phyloP scores from a whole-genome alignment of 306 rosid genomes.

The Alnus rubra region DNA sequence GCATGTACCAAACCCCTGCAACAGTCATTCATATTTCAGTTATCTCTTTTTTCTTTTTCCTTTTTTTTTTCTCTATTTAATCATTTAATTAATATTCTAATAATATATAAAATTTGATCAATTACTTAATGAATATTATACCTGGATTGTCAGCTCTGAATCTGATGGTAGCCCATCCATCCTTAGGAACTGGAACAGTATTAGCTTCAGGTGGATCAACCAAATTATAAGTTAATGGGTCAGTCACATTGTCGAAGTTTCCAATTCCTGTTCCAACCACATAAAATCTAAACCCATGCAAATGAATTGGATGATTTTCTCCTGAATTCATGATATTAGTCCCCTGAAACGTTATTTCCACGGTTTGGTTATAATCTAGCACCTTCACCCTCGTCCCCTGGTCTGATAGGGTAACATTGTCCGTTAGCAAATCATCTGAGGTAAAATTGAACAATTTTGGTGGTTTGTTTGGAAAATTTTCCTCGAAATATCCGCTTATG shows the following conservation, averaged over 20 bases:
- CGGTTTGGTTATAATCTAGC: slow-evolving; percentile 33
- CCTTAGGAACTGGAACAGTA: slow-evolving; percentile 33
- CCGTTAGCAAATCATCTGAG: slow-evolving; percentile 1
- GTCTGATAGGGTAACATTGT: slow-evolving; percentile 29
- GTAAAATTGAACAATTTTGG: slow-evolving; percentile 42
- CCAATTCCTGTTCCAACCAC: slow-evolving; percentile 40
- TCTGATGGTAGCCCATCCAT: slow-evolving; percentile 43
- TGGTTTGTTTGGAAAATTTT: slow-evolving; percentile 44
- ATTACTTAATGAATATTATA: not conserved
- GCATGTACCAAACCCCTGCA: slow-evolving; percentile 14
- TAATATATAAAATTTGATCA: not conserved
- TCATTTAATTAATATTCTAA: too few relatives aligned
- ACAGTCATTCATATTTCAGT: not conserved
- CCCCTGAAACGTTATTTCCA: slow-evolving; percentile 51
- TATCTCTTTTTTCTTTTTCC: too few relatives aligned
- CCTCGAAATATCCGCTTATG: slow-evolving; percentile 1
- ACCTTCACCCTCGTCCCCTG: slow-evolving; percentile 49
- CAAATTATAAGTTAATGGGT: slow-evolving; percentile 34
- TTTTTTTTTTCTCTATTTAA: too few relatives aligned
- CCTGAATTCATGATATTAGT: slow-evolving; percentile 35
- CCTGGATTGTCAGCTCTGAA: slow-evolving; percentile 24
- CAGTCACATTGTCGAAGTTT: slow-evolving; percentile 19
- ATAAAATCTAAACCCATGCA: slow-evolving; percentile 38
- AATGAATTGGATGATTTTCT: slow-evolving; percentile 36
- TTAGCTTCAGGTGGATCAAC: slow-evolving; percentile 39